A percentile compares a stretch with the other conserved stretches of the same genome.
phyloP scores from a whole-genome alignment of 345 rosid species.

The Gossypium longicalyx region DNA sequence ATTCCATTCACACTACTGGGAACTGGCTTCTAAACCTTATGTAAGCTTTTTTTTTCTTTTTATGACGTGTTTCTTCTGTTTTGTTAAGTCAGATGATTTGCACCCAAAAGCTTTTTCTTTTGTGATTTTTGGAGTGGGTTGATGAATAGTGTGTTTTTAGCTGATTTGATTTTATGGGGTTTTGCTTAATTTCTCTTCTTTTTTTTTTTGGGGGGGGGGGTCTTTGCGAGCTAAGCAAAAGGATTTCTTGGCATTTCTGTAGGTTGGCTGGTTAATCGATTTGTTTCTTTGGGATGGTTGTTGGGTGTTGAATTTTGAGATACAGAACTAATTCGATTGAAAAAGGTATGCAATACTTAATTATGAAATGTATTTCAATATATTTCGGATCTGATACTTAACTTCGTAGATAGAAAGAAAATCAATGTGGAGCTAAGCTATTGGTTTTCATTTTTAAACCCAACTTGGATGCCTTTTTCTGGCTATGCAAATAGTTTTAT shows the following conservation, averaged over 20 bases:
- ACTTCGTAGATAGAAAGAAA: neutral
- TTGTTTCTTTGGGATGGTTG: neutral
- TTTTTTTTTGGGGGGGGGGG: neutral
- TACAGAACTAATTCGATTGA: neutral
- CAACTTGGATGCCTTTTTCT: neutral
- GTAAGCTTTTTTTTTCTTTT: slow-evolving; percentile 19
- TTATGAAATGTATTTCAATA: neutral
- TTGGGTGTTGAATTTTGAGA: neutral
- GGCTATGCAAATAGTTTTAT: neutral
- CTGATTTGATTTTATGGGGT: neutral
- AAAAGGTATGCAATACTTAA: neutral
- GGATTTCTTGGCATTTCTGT: neutral
- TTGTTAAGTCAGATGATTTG: neutral
- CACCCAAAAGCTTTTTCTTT: neutral
- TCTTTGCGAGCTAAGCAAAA: neutral
- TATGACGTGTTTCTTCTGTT: neutral
- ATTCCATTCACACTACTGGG: too few relatives aligned
- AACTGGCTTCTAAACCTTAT: neutral
- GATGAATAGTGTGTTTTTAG: neutral
- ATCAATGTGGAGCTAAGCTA: neutral
- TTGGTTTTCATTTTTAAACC: neutral
- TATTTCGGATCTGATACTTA: neutral
- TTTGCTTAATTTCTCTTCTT: slow-evolving; percentile 2
- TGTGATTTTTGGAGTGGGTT: neutral
- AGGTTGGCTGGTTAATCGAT: neutral